A percentile compares a stretch with the other conserved stretches of the same genome.
Evolutionary conservation across 164 flowering plant genomes (phyloP).

Genomic region (Magnolia kwangsiensis): DNA sequence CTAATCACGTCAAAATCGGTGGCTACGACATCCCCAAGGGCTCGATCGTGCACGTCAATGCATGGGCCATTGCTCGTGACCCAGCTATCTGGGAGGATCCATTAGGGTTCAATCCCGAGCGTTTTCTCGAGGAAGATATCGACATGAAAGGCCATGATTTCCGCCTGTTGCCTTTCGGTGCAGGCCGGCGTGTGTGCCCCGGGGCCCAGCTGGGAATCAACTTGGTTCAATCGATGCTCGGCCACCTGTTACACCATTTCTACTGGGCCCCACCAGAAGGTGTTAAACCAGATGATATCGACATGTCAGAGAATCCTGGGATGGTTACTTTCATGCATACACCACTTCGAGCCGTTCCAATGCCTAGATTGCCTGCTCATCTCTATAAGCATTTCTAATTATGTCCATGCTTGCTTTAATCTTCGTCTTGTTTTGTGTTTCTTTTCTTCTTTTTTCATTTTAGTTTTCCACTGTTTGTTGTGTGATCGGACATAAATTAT

Average conservation of each 20-base stretch:
- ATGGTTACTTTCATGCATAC: slow-evolving; percentile 31
- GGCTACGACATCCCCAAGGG: slow-evolving; percentile 43
- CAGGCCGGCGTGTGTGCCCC: slow-evolving; percentile 36
- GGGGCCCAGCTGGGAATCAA: slow-evolving; percentile 32
- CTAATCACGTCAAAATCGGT: slow-evolving; percentile 29
- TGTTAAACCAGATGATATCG: slow-evolving; percentile 24
- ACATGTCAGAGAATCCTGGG: slow-evolving; percentile 34
- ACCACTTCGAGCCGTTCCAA: slow-evolving; percentile 25
- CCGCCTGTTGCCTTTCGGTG: slow-evolving; percentile 34
- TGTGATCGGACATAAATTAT: background rate
- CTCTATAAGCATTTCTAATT: slow-evolving; percentile 11
- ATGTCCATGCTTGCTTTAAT: background rate
- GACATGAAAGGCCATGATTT: slow-evolving; percentile 41
- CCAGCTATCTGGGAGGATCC: slow-evolving; percentile 30
- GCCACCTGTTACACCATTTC: slow-evolving; percentile 32
- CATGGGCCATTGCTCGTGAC: slow-evolving; percentile 37
- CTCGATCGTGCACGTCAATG: slow-evolving; percentile 31
- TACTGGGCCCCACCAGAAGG: slow-evolving; percentile 24
- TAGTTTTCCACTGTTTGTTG: background rate
- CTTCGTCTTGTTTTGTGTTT: background rate
- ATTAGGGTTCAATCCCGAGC: slow-evolving; percentile 29
- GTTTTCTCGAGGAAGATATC: slow-evolving; percentile 33
- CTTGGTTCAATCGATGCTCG: slow-evolving; percentile 30
- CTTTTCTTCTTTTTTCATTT: background rate
- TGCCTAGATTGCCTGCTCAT: slow-evolving; percentile 28